Evolutionary conservation across 2,329 filamentous ascomycete genomes (phyloP).

Genomic region (Chaetomium globosum): DNA sequence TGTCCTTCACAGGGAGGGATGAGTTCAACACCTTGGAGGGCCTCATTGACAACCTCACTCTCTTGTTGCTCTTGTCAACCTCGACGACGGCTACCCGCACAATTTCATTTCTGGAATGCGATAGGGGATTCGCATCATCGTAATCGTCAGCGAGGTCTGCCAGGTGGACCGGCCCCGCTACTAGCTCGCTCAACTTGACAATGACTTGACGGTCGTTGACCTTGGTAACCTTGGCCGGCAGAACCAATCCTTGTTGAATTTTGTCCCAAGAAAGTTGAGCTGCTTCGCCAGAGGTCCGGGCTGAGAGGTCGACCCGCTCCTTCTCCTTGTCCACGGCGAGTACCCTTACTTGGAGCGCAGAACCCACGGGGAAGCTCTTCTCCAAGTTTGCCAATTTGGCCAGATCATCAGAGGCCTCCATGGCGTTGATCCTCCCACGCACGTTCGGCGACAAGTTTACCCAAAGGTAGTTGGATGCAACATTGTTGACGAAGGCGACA

Average conservation of each 20-base stretch:
- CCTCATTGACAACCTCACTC: constrained; percentile 75
- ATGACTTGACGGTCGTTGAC: constrained; percentile 80
- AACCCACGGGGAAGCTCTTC: constrained; percentile 85
- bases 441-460: constrained; percentile 87
- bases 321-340: constrained; percentile 71
- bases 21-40: constrained; percentile 90
- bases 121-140: constrained; percentile 72
- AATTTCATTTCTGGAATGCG: constrained; percentile 81
- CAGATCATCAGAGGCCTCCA: constrained; percentile 86
- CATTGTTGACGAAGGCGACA: constrained; percentile 89
- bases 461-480: constrained; percentile 79
- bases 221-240: constrained; percentile 84
- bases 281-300: constrained; percentile 62
- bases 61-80: constrained; percentile 82
- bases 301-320: constrained; percentile 81
- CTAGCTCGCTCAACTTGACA: constrained; percentile 77
- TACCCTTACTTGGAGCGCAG: constrained; percentile 79
- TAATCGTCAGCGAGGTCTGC: constrained; percentile 88
- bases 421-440: constrained; percentile 76
- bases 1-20: constrained; percentile 76
- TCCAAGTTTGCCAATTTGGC: constrained; percentile 75
- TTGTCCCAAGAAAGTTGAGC: constrained; percentile 67
- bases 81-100: constrained; percentile 83
- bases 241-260: constrained; percentile 75
- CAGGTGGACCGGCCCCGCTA: constrained; percentile 79